phyloP scores from a whole-genome alignment of 805 yeast genomes.

The Metschnikowia peoriensis region DNA sequence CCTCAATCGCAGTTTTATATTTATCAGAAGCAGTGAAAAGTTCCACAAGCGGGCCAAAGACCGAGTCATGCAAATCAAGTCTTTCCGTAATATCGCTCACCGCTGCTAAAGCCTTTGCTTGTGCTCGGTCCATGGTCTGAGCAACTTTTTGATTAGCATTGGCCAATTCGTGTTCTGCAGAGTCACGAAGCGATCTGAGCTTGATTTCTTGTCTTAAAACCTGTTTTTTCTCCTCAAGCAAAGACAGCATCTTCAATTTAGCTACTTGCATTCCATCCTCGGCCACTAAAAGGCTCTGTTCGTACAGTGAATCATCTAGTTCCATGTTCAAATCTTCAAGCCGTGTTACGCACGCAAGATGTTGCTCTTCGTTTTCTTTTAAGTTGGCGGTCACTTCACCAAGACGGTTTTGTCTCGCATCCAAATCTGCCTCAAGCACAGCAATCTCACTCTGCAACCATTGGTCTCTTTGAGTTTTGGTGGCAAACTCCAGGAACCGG shows the following conservation, averaged over 20 bases:
- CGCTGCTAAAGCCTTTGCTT: slow-evolving; percentile 65
- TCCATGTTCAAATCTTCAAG: slow-evolving; percentile 3
- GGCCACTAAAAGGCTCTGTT: slow-evolving; percentile 8
- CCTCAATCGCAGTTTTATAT: slow-evolving; percentile 84
- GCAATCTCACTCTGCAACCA: slow-evolving; percentile 62
- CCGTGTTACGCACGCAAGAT: slow-evolving; percentile 14
- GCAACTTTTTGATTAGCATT: slow-evolving; percentile 59
- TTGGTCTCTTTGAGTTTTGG: slow-evolving; percentile 56
- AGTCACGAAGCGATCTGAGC: slow-evolving; percentile 52
- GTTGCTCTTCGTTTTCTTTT: slow-evolving; percentile 24
- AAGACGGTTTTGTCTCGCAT: slow-evolving; percentile 2
- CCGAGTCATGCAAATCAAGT: slow-evolving; percentile 54
- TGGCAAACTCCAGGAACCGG: slow-evolving; percentile 56
- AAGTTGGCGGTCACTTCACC: slow-evolving; percentile 9
- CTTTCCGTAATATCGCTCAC: slow-evolving; percentile 61
- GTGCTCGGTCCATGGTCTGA: slow-evolving; percentile 73
- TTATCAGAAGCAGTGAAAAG: slow-evolving; percentile 77
- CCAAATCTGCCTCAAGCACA: slow-evolving; percentile 25
- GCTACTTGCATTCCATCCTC: slow-evolving; percentile 39
- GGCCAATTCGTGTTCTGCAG: slow-evolving; percentile 53
- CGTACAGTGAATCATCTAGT: slow-evolving; percentile 3
- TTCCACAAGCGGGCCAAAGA: slow-evolving; percentile 85
- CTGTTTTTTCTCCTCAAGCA: slow-evolving; percentile 65
- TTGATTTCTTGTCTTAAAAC: slow-evolving; percentile 81
- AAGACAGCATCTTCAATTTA: slow-evolving; percentile 40